Conservation (phyloP, 164 flowering plant species). For the Vitis cinerea region DNA sequence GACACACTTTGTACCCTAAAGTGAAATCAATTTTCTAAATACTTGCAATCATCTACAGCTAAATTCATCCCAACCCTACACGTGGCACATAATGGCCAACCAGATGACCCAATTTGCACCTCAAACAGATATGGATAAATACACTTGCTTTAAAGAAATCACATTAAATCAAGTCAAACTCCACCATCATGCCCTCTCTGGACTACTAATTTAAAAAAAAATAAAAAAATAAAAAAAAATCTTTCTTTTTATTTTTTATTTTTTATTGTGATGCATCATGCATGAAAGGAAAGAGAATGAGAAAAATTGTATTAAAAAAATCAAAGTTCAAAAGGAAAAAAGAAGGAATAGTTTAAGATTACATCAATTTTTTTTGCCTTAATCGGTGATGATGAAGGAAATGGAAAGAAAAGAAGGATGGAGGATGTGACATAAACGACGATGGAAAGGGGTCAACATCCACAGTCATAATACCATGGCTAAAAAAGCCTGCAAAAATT, state of each 20-base stretch:
- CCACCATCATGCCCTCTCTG: conserved; percentile 10
- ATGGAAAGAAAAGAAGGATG: conserved; percentile 6
- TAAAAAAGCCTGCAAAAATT: conserved; percentile 19
- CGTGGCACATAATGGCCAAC: conserved; percentile 19
- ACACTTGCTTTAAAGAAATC: not conserved
- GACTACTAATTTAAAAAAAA: not conserved
- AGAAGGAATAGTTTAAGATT: not conserved
- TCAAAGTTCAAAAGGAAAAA: not conserved
- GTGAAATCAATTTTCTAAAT: conserved; percentile 17
- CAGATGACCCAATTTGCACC: conserved; percentile 9
- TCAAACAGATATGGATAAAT: not conserved
- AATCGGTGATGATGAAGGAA: not conserved
- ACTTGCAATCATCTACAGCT: not conserved
- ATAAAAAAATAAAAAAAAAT: not conserved
- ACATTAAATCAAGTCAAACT: conserved; percentile 8
- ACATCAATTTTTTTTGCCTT: not conserved
- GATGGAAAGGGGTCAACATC: conserved; percentile 20
- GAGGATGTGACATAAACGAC: conserved; percentile 7
- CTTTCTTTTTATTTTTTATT: not conserved
- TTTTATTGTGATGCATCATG: no score
- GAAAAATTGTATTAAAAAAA: not conserved
- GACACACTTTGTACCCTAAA: conserved; percentile 27
- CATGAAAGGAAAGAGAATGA: not conserved
- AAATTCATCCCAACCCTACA: not conserved
- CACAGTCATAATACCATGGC: conserved; percentile 12